Evolutionary conservation across 2,329 filamentous ascomycete genomes (phyloP).

Genomic region (Xylaria sp.): DNA sequence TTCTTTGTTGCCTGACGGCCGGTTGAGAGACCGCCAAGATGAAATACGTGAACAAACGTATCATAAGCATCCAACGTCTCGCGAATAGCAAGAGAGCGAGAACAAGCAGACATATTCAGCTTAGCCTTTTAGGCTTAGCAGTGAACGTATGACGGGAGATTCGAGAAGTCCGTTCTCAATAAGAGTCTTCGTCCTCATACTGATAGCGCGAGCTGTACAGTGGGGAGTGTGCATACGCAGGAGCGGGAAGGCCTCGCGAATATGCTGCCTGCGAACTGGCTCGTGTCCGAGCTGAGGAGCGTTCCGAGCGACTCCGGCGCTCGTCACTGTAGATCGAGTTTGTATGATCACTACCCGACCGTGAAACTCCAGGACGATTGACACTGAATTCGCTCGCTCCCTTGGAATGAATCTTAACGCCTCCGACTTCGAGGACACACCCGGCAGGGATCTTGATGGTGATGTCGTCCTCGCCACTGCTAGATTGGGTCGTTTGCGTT

Average conservation of each 20-base stretch:
- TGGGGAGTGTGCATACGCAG: constrained; percentile 13
- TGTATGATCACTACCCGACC: constrained; percentile 47
- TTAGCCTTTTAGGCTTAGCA: not conserved
- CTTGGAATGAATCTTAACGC: constrained; percentile 53
- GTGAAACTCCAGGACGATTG: constrained; percentile 32
- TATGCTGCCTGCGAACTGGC: constrained; percentile 48
- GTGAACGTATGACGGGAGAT: not conserved
- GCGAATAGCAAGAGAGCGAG: not conserved
- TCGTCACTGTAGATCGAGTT: constrained; percentile 47
- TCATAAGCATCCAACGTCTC: not conserved
- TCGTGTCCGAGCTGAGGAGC: constrained; percentile 41
- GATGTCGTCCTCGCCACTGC: constrained; percentile 50
- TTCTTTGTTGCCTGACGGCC: constrained; percentile 6
- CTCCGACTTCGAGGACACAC: constrained; percentile 51
- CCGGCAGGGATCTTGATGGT: constrained; percentile 56
- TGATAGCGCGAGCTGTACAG: constrained; percentile 8
- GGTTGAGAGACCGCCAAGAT: not conserved
- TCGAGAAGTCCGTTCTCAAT: not conserved
- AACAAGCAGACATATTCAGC: not conserved
- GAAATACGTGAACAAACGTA: not conserved
- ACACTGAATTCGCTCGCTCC: constrained; percentile 58
- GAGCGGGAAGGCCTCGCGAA: constrained; percentile 27
- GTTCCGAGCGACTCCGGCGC: constrained; percentile 37
- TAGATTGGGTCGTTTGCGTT: constrained; percentile 54
- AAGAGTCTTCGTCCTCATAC: constrained; percentile 8